Percentiles rank a stretch among this genome's conserved stretches.
Evolutionary conservation across 129 eudicot species (phyloP).

Genomic region (Artemisia tridentata): DNA sequence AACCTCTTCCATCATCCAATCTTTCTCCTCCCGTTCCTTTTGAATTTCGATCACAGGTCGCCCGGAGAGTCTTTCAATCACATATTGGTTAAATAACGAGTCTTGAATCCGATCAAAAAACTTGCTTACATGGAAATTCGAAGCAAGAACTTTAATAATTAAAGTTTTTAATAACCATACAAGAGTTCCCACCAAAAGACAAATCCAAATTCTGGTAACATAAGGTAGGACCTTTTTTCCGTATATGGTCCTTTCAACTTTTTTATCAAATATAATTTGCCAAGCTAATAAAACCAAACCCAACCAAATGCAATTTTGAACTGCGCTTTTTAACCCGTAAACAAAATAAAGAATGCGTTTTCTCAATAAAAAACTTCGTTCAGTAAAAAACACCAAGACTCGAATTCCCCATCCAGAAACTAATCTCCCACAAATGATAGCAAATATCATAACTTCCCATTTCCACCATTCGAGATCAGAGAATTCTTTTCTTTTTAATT

Average conservation of each 20-base stretch:
- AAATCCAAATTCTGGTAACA: constrained; percentile 44
- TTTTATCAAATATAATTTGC: constrained; percentile 22
- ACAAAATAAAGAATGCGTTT: constrained; percentile 68
- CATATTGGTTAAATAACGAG: constrained; percentile 51
- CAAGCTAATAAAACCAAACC: constrained; percentile 41
- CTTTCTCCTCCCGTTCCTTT: constrained; percentile 32
- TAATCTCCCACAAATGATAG: constrained; percentile 62
- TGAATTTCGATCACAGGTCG: constrained; percentile 36
- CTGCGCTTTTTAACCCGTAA: constrained; percentile 46
- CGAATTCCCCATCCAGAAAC: constrained; percentile 70
- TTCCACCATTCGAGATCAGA: constrained; percentile 57
- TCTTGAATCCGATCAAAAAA: constrained; percentile 63
- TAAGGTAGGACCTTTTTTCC: constrained; percentile 42
- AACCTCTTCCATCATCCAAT: constrained; percentile 34
- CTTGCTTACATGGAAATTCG: constrained; percentile 51
- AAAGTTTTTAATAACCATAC: constrained; percentile 50
- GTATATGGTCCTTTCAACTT: neutral
- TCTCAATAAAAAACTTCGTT: constrained; percentile 54
- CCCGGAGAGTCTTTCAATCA: constrained; percentile 46
- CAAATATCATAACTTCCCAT: constrained; percentile 67
- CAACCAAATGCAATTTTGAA: constrained; percentile 52
- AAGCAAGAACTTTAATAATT: constrained; percentile 50
- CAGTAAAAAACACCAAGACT: constrained; percentile 53
- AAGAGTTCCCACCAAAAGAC: constrained; percentile 55
- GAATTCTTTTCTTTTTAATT: constrained; percentile 20